A percentile compares a stretch with the other conserved stretches of the same genome.
Evolutionary conservation across 139 green algal genomes (phyloP).

Genomic region (Tetradesmus obliquus): DNA sequence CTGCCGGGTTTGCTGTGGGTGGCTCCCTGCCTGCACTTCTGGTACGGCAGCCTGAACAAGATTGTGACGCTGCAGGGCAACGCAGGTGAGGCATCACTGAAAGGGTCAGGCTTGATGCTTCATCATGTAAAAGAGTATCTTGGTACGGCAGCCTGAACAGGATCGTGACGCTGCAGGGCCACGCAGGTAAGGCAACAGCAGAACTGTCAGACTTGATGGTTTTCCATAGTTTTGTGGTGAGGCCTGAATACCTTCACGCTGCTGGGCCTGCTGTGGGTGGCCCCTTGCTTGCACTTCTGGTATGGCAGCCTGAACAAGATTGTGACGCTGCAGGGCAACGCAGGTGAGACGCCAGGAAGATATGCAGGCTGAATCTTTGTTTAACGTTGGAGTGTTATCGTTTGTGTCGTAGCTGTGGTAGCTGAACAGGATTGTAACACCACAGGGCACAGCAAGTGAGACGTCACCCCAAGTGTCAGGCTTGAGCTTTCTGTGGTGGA

Average conservation of each 20-base stretch:
- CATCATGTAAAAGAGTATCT: too few species aligned
- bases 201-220: too few species aligned
- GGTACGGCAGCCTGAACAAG: slow-evolving; percentile 81
- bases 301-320: slow-evolving; percentile 77
- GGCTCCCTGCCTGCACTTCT: slow-evolving; percentile 85
- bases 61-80: slow-evolving; percentile 65
- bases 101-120: too few species aligned
- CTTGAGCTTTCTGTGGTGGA: too few species aligned
- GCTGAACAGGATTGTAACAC: slow-evolving; percentile 69
- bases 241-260: slow-evolving; percentile 87
- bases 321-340: slow-evolving; percentile 60
- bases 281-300: slow-evolving; percentile 87
- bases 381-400: too few species aligned
- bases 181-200: slow-evolving; percentile 59
- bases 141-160: slow-evolving; percentile 85
- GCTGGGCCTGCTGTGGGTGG: slow-evolving; percentile 76
- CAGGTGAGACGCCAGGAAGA: slow-evolving; percentile 66
- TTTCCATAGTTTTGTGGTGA: too few species aligned
- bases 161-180: slow-evolving; percentile 66
- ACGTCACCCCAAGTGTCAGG: too few species aligned
- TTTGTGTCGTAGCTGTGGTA: too few species aligned
- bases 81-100: slow-evolving; percentile 61
- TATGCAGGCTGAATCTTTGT: too few species aligned
- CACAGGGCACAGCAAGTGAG: slow-evolving; percentile 59
- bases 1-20: slow-evolving; percentile 77